Conservation (phyloP, 2,329 filamentous ascomycete genomes). For the Scopulariopsis brevicaulis region DNA sequence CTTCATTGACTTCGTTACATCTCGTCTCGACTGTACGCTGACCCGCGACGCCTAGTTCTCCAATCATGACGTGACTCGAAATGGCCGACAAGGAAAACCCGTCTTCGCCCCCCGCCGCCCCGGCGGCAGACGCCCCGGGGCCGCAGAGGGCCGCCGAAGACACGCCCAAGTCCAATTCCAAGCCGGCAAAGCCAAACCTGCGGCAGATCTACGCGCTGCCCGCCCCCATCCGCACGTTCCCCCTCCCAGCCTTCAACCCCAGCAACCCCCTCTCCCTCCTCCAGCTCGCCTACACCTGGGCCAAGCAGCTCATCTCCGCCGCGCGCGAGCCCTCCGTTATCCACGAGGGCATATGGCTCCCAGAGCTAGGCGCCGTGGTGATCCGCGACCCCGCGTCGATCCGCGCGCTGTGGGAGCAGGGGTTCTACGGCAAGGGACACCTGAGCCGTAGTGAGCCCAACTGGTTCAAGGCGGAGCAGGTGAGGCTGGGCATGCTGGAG, state of each 20-base stretch:
- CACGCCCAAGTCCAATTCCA: constrained; percentile 9
- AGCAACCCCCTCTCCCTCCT: constrained; percentile 85
- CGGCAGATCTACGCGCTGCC: constrained; percentile 74
- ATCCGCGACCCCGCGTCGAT: constrained; percentile 67
- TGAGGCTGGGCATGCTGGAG: constrained; percentile 52
- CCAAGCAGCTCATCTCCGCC: constrained; percentile 59
- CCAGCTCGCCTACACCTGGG: constrained; percentile 66
- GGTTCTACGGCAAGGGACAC: constrained; percentile 92
- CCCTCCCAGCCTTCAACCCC: constrained; percentile 78
- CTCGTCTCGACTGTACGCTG: neutral
- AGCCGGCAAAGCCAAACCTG: constrained; percentile 17
- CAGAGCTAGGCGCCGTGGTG: constrained; percentile 71
- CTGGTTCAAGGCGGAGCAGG: constrained; percentile 78
- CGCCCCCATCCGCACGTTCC: constrained; percentile 69
- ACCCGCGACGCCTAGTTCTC: neutral
- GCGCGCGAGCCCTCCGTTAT: constrained; percentile 50
- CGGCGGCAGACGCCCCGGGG: constrained; percentile 5
- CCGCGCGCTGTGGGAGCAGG: constrained; percentile 84
- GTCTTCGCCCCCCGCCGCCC: constrained; percentile 9
- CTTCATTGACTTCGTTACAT: neutral
- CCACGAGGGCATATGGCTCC: constrained; percentile 71
- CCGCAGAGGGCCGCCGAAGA: constrained; percentile 7
- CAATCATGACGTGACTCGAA: constrained; percentile 30
- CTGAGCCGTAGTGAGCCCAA: constrained; percentile 90
- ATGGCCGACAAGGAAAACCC: constrained; percentile 28